Percentiles rank a stretch among this genome's conserved stretches.
phyloP scores from a whole-genome alignment of 2,329 filamentous ascomycete species.

The Phyllosticta paracitricarpa region DNA sequence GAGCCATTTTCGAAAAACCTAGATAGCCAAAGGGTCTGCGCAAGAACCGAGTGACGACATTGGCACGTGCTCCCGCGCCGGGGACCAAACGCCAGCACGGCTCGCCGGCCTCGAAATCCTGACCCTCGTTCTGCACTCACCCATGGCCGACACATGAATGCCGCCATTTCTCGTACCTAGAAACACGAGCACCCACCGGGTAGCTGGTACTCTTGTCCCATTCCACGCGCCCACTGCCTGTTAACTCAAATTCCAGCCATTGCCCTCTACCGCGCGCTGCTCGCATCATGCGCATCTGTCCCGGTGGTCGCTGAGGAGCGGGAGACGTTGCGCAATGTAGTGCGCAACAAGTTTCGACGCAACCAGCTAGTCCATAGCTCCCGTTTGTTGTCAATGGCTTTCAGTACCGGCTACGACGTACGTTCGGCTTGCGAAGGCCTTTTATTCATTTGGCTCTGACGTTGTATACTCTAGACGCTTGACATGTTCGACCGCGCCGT shows the following conservation, averaged over 20 bases:
- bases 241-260: conserved; percentile 40
- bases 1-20: too few species aligned
- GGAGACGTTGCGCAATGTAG: conserved; percentile 46
- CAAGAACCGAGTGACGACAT: conserved; percentile 4
- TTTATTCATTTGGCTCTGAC: background rate
- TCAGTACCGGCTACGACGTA: conserved; percentile 48
- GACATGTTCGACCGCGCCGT: conserved; percentile 29
- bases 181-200: conserved; percentile 40
- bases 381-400: conserved; percentile 50
- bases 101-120: conserved; percentile 2
- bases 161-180: conserved; percentile 35
- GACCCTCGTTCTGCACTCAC: background rate
- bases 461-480: background rate
- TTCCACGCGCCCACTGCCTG: background rate
- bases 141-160: conserved; percentile 28
- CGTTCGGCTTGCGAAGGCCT: background rate
- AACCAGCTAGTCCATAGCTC: conserved; percentile 50
- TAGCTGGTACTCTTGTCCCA: conserved; percentile 33
- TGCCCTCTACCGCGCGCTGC: conserved; percentile 62
- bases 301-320: conserved; percentile 39
- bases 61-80: background rate
- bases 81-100: background rate
- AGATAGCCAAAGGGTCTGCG: background rate
- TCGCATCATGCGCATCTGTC: conserved; percentile 47
- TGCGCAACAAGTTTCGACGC: conserved; percentile 53